Percentiles rank a stretch among this genome's conserved stretches.
These are phyloP conservation scores for Evernia prunastri DNA, from an alignment of 495 filamentous ascomycete species.

Conservation along the genomic window DNA sequence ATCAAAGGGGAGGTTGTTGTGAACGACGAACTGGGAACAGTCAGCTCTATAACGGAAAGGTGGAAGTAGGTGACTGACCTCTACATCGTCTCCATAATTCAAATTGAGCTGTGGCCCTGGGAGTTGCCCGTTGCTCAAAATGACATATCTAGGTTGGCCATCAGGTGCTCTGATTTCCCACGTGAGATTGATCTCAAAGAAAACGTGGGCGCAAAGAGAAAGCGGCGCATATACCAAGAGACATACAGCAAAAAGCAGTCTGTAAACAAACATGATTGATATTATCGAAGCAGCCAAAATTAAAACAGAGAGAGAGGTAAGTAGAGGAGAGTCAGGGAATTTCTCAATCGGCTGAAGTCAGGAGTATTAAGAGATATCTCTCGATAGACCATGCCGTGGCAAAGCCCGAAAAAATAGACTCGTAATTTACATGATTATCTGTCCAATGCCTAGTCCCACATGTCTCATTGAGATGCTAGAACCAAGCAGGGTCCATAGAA, in stretches of 20 bases:
- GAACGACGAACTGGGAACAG: slow-evolving; percentile 36
- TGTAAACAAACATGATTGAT: neutral
- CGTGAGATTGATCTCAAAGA: slow-evolving; percentile 26
- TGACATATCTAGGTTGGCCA: slow-evolving; percentile 39
- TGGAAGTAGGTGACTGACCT: slow-evolving; percentile 33
- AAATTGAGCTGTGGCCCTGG: slow-evolving; percentile 53
- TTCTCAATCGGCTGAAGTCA: neutral
- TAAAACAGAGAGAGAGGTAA: neutral
- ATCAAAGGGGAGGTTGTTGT: slow-evolving; percentile 49
- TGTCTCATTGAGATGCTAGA: neutral
- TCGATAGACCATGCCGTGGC: neutral
- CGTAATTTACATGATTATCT: no score
- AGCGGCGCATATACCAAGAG: slow-evolving; percentile 3
- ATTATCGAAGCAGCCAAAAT: neutral
- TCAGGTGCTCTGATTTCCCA: slow-evolving; percentile 32
- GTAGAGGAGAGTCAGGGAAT: neutral
- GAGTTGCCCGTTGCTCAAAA: slow-evolving; percentile 55
- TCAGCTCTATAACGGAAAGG: neutral
- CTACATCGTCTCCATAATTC: slow-evolving; percentile 55
- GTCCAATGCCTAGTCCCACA: neutral
- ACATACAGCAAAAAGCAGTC: neutral
- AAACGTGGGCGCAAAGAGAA: slow-evolving; percentile 16
- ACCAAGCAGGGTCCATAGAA: neutral
- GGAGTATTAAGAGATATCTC: neutral
- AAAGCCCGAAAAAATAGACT: neutral